Percentiles rank a stretch among this genome's conserved stretches.
phyloP scores from a whole-genome alignment of 2,329 filamentous ascomycete species.

The Xylaria sp. region DNA sequence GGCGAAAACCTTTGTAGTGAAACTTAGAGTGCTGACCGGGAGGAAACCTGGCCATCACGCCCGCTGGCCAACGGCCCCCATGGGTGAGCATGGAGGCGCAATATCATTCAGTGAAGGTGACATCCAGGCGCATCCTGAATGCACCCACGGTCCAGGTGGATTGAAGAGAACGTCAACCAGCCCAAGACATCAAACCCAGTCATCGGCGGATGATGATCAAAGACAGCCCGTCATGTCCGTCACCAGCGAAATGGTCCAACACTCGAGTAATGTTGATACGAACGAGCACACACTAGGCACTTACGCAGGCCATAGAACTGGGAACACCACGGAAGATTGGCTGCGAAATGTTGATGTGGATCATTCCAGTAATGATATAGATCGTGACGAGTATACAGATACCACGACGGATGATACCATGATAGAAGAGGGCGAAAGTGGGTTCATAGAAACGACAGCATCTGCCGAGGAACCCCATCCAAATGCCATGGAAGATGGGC shows the following conservation, averaged over 20 bases:
- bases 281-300: background rate
- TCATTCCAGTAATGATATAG: conserved; percentile 26
- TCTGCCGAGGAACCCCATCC: conserved; percentile 6
- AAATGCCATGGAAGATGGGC: background rate
- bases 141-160: conserved; percentile 32
- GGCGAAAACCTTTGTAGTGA: conserved; percentile 57
- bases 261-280: conserved; percentile 6
- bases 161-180: conserved; percentile 21
- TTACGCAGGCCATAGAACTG: conserved; percentile 17
- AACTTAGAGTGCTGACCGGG: conserved; percentile 61
- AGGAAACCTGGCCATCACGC: conserved; percentile 58
- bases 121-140: conserved; percentile 36
- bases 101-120: conserved; percentile 24
- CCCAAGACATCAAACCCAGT: conserved; percentile 6
- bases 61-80: conserved; percentile 46
- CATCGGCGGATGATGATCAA: conserved; percentile 18
- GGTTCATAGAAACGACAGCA: conserved; percentile 1
- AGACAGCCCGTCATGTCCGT: background rate
- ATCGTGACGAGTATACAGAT: conserved; percentile 26
- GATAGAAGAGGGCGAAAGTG: conserved; percentile 27
- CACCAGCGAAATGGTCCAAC: conserved; percentile 12
- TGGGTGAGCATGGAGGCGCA: conserved; percentile 39
- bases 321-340: conserved; percentile 36
- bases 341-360: conserved; percentile 37
- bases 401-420: conserved; percentile 34